Percentiles rank a stretch among this genome's conserved stretches.
These are phyloP conservation scores for Alternaria brassicicola DNA, from an alignment of 2,329 filamentous ascomycete species.

Conservation along the genomic window DNA sequence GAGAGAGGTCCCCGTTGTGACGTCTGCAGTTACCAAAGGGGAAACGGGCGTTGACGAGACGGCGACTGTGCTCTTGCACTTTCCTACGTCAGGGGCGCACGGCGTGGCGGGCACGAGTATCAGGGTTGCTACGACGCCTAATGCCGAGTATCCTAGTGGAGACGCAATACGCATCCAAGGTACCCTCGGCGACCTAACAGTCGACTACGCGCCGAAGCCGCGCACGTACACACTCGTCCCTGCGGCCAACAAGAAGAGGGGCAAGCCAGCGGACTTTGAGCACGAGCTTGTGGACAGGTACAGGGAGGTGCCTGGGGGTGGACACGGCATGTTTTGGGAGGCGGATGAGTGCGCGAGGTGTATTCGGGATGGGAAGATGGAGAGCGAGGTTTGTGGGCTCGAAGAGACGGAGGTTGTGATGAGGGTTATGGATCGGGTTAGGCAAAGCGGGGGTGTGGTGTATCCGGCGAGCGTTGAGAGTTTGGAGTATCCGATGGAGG, in stretches of 20 bases:
- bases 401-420: conserved; percentile 85
- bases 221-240: conserved; percentile 67
- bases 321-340: conserved; percentile 89
- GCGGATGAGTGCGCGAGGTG: conserved; percentile 79
- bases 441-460: conserved; percentile 64
- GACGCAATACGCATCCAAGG: conserved; percentile 77
- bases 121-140: conserved; percentile 58
- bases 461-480: conserved; percentile 72
- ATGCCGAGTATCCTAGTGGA: conserved; percentile 57
- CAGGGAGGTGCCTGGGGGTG: conserved; percentile 60
- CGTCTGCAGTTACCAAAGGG: conserved; percentile 68
- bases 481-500: conserved; percentile 34
- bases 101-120: conserved; percentile 65
- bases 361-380: conserved; percentile 76
- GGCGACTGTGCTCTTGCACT: conserved; percentile 75
- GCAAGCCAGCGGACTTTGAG: conserved; percentile 55
- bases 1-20: conserved; percentile 72
- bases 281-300: conserved; percentile 48
- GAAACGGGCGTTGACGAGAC: conserved; percentile 76
- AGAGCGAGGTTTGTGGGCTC: conserved; percentile 68
- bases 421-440: conserved; percentile 76
- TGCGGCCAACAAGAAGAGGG: conserved; percentile 68
- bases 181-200: conserved; percentile 78
- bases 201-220: conserved; percentile 72
- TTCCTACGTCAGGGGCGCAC: conserved; percentile 67